Conservation (phyloP, 2,329 filamentous ascomycete species). For the Ceratocystis variospora region DNA sequence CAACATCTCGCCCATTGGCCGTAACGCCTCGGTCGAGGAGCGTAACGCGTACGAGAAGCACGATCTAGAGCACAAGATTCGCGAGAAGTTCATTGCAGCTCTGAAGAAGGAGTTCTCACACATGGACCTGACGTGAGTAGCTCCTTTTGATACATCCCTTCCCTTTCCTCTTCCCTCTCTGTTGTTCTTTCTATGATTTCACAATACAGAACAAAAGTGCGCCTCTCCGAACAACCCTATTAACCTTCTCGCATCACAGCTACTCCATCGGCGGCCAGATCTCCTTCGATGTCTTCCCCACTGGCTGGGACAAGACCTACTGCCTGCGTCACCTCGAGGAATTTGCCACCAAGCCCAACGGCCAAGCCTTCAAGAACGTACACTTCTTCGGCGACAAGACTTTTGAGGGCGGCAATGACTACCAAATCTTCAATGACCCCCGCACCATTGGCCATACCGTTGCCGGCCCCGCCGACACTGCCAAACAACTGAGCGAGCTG, state of each 20-base stretch:
- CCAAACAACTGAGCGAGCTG: conserved; percentile 62
- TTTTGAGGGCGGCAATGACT: conserved; percentile 81
- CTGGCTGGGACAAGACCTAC: conserved; percentile 98
- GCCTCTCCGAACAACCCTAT: neutral
- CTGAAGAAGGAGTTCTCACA: conserved; percentile 73
- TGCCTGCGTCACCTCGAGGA: conserved; percentile 76
- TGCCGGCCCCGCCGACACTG: conserved; percentile 67
- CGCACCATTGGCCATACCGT: conserved; percentile 80
- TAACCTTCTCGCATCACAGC: conserved; percentile 29
- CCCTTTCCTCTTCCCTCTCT: conserved; percentile 15
- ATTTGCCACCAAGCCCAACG: conserved; percentile 56
- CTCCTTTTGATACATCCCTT: neutral
- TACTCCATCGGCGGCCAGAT: conserved; percentile 95
- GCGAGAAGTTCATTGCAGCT: conserved; percentile 59
- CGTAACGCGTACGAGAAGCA: conserved; percentile 69
- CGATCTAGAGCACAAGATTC: conserved; percentile 63
- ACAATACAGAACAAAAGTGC: neutral
- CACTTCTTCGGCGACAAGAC: conserved; percentile 99
- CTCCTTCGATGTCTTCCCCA: conserved; percentile 95
- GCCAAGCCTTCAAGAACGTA: conserved; percentile 68
- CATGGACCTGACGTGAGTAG: conserved; percentile 64
- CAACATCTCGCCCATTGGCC: conserved; percentile 69
- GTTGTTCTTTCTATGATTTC: neutral
- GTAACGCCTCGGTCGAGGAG: conserved; percentile 73
- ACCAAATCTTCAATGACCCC: conserved; percentile 75